Evolutionary conservation across 1,284 basidiomycete genomes (phyloP).

Genomic region (Ustilago trichophora): DNA sequence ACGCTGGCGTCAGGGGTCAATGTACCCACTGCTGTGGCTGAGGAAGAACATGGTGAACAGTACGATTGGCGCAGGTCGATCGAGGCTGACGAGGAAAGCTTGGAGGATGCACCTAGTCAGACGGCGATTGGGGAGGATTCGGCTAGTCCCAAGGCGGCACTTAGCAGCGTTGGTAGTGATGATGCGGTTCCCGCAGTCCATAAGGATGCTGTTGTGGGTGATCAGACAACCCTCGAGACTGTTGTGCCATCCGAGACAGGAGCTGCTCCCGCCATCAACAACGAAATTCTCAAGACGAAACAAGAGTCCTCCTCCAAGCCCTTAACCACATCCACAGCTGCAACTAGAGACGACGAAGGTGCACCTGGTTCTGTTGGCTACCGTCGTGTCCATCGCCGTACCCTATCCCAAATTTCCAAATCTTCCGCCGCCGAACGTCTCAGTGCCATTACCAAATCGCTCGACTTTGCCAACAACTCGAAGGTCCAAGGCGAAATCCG

Average conservation of each 20-base stretch:
- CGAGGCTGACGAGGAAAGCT: constrained; percentile 28
- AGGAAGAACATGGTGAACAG: constrained; percentile 37
- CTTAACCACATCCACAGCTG: background rate
- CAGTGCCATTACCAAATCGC: constrained; percentile 56
- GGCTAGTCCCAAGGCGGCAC: constrained; percentile 3
- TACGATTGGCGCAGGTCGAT: constrained; percentile 15
- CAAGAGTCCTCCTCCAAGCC: background rate
- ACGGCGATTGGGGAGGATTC: constrained; percentile 28
- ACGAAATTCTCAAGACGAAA: constrained; percentile 6
- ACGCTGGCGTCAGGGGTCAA: constrained; percentile 33
- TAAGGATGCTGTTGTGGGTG: no score
- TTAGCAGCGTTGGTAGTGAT: constrained; percentile 20
- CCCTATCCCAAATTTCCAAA: constrained; percentile 51
- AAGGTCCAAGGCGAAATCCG: constrained; percentile 61
- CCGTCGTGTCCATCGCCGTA: constrained; percentile 44
- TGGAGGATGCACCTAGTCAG: constrained; percentile 25
- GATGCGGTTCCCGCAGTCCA: constrained; percentile 1
- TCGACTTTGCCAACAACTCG: constrained; percentile 65
- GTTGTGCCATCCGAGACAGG: background rate
- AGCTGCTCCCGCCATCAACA: constrained; percentile 22
- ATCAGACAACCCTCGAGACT: no score
- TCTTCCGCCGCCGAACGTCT: constrained; percentile 56
- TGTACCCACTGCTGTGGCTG: constrained; percentile 49
- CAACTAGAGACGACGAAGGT: constrained; percentile 6
- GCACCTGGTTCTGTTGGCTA: constrained; percentile 56